Percentiles rank a stretch among this genome's conserved stretches.
These are phyloP conservation scores for Fusarium avenaceum DNA, from an alignment of 2,329 filamentous ascomycete species.

Conservation along the genomic window DNA sequence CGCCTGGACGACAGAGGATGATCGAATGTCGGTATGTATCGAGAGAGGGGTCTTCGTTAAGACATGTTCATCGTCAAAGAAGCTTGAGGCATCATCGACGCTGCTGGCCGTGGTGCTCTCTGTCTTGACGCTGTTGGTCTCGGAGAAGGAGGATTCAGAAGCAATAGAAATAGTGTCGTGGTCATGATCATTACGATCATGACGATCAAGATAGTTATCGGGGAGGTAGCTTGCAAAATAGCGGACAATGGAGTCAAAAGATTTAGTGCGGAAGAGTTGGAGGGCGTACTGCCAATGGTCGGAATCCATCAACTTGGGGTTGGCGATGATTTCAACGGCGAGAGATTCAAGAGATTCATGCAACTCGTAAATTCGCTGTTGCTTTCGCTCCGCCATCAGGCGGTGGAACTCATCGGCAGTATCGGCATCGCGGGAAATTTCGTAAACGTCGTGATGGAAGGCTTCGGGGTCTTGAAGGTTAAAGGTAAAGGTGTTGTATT, in stretches of 20 bases:
- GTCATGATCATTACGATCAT: constrained; percentile 58
- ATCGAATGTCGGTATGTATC: constrained; percentile 46
- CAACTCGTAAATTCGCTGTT: constrained; percentile 67
- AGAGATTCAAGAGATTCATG: constrained; percentile 69
- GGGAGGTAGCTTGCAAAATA: constrained; percentile 72
- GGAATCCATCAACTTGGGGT: constrained; percentile 69
- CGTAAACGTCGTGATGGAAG: constrained; percentile 72
- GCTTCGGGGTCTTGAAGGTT: constrained; percentile 71
- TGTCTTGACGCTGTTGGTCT: constrained; percentile 55
- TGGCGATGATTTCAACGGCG: constrained; percentile 72
- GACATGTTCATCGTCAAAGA: constrained; percentile 60
- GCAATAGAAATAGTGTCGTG: constrained; percentile 49
- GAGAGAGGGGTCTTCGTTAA: constrained; percentile 62
- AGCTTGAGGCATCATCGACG: constrained; percentile 55
- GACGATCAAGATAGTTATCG: constrained; percentile 61
- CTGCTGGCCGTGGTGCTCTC: constrained; percentile 58
- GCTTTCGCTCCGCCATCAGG: constrained; percentile 66
- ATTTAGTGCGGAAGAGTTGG: constrained; percentile 71
- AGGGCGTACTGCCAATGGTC: constrained; percentile 71
- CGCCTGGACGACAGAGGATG: constrained; percentile 40
- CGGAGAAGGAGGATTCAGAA: constrained; percentile 56
- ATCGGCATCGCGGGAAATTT: constrained; percentile 66
- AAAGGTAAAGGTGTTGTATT: constrained; percentile 70
- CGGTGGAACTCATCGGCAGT: constrained; percentile 68
- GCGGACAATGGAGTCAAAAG: constrained; percentile 71